Base-by-base conservation (phyloP, 108 stramenopile species). In the Schizochytrium sp. region DNA sequence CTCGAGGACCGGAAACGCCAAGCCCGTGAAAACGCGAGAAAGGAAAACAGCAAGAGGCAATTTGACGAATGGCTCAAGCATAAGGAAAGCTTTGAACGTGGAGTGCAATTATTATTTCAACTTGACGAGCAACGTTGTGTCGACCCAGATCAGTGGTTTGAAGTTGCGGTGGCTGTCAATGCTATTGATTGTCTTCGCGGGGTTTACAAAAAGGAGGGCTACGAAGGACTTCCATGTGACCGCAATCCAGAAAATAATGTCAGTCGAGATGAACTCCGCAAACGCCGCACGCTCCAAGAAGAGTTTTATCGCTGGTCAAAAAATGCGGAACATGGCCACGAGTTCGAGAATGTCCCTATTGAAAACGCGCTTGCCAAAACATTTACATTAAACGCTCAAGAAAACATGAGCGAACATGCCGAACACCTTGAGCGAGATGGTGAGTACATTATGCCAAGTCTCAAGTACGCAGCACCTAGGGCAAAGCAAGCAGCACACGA, bases 231-330 rank as follows among this genome's bases (percentile, higher is more conserved):
- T 8, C 76, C 76, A 10, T 55, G 53, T 53, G 76, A 83, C 1
- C 5, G 50, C 28, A 53, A 40, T 53, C 76, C 76, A 5, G 76
- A 47, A 5, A 38, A 69, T 44, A 69, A 69, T 15, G 64, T 69
- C 1, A 28, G 19, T 44, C 64, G 64, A 0, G 64, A 69, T 44
- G 64, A 69, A 44, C 64, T 69, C 28, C 64, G 64, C 64, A 69
- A 69, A 44, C 64, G 64, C 64, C 47, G 53, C 50, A 83, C 76
- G 8, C 53, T 83, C 38, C 50, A 49, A 10, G 40, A 53, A 5
- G 76, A 55, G 76, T 83, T 83, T 40, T 83, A 83, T 50, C 10
- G 47, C 10, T 83, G 76, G 76, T 55, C 50, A 47, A 83, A 83
- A 28, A n/a, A 83, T 2, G 19, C 64, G 15, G 64, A 69, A 15